Conservation (phyloP, 805 yeast species). For the Vanderwaltozyma verrucispora region DNA sequence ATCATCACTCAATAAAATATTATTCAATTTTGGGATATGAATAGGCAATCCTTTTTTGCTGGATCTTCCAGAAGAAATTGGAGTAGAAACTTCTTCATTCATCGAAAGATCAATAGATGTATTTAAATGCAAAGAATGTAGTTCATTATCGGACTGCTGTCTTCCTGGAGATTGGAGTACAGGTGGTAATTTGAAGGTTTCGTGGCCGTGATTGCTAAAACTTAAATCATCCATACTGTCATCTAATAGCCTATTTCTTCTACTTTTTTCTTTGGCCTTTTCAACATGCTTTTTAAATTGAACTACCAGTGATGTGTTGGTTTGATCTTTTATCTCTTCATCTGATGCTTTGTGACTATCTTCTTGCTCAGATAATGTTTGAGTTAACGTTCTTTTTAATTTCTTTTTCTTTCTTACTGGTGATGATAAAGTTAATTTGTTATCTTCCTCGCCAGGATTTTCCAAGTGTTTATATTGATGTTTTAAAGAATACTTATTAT, state of each 20-base stretch:
- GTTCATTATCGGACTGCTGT: no score
- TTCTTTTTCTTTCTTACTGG: conserved; percentile 11
- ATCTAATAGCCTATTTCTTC: conserved; percentile 22
- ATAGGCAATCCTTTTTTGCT: background rate
- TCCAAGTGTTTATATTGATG: background rate
- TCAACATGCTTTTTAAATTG: conserved; percentile 17
- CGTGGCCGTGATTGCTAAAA: conserved; percentile 23
- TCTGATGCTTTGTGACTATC: conserved; percentile 2
- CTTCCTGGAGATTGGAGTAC: background rate
- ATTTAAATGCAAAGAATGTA: no score
- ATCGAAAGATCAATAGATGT: no score
- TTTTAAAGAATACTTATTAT: background rate
- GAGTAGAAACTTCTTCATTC: background rate
- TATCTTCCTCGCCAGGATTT: background rate
- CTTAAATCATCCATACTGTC: conserved; percentile 26
- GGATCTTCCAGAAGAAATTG: background rate
- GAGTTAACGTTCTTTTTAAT: conserved; percentile 11
- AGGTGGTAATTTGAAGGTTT: conserved; percentile 20
- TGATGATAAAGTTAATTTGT: background rate
- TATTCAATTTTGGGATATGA: background rate
- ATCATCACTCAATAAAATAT: background rate
- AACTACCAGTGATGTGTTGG: conserved; percentile 6
- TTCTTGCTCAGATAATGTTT: conserved; percentile 4
- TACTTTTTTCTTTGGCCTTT: conserved; percentile 11
- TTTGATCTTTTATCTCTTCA: background rate